Base-by-base conservation (phyloP, 495 filamentous ascomycete species). In the Diplogelasinospora grovesii region DNA sequence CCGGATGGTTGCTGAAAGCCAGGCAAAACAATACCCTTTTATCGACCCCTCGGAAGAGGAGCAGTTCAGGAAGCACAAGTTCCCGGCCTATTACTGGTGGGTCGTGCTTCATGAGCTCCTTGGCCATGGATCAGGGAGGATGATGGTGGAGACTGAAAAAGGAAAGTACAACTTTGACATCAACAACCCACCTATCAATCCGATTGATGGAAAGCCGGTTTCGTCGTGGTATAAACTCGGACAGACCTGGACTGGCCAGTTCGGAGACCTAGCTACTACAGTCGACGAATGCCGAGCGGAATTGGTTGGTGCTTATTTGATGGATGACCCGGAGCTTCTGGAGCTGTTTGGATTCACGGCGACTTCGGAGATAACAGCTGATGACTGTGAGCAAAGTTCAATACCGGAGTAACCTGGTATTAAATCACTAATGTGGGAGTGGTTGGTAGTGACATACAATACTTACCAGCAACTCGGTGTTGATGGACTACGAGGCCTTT, bases 201-300 rank as follows among this genome's bases (percentile, higher is more conserved):
- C 68, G 13, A 36, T 74, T 2, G 65, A 60, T n/a, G 51, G 53
- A 9, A 47, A 61, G 31, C 59, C 70, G 3, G 66, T 74, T 23
- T 46, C 41, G 3, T 52, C 49, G 16, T 74, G 67, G 66, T 74
- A 76, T 41, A 54, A 51, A 22, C 60, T 59, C 22, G 71, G 71
- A 0, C 60, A 74, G 43, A 74, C 66, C 0, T 73, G 69, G 66
- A 68, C 58, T 4, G 54, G 65, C 3, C 48, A 66, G 14, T 73
- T 74, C 37, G 63, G 58, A 3, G 56, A 66, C 25, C 39, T 71
- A 13, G 61, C 68, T 6, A 68, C 61, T 2, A 66, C 60, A 8
- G 52, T 71, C 5, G 72, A 76, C 20, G 70, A 76, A 41, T 74
- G 70, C 46, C 54, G 71, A 18, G 66, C 67, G 3, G 63, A 69